Evolutionary conservation across 768 basidiomycete genomes (phyloP), one percentile per base, ranked within the genome.

Genomic region (Clavaria fumosa): DNA sequence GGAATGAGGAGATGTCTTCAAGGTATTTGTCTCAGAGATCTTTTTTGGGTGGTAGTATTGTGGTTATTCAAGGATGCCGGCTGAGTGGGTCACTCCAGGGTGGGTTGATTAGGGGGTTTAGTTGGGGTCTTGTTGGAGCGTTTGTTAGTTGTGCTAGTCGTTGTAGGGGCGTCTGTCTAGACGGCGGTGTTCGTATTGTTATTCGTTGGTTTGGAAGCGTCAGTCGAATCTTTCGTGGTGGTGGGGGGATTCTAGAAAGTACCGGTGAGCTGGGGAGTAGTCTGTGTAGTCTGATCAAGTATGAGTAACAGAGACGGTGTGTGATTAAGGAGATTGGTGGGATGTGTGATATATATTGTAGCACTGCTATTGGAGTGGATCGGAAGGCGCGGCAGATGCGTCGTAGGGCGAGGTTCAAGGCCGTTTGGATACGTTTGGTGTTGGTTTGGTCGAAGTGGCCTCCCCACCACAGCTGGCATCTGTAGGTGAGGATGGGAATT

Each of bases 401-500:
- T 17, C 34, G 12, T n/a, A 35, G 34, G 5, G 34, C 7, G 15
- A 17, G 12, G 19, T 35, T 17, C 23, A 18, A 22, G 7, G 20
- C 34, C 11, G 15, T 17, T 35, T 35, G 15, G 5, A 35, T 18
- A n/a, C n/a, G n/a, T n/a, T n/a, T n/a, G n/a, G n/a, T n/a, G n/a
- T n/a, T n/a, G n/a, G n/a, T n/a, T n/a, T 18, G n/a, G 7, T 7
- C n/a, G 5, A 19, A 7, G 15, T 7, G 45, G 4, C 51, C 51
- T 1, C 45, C 50, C 54, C 55, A 59, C 57, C 59, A 62, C 1
- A 45, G 47, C 6, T 53, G 51, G 41, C 47, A 44, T 0, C 55
- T 57, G 41, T 62, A 59, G 4, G 57, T 50, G 23, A 60, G 45
- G 6, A 57, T 50, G 0, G 61, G 56, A 0, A 56, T 30, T 4